These are phyloP conservation scores for Colletotrichum tofieldiae DNA, from an alignment of 2,329 filamentous ascomycete species.

Conservation along the genomic window DNA sequence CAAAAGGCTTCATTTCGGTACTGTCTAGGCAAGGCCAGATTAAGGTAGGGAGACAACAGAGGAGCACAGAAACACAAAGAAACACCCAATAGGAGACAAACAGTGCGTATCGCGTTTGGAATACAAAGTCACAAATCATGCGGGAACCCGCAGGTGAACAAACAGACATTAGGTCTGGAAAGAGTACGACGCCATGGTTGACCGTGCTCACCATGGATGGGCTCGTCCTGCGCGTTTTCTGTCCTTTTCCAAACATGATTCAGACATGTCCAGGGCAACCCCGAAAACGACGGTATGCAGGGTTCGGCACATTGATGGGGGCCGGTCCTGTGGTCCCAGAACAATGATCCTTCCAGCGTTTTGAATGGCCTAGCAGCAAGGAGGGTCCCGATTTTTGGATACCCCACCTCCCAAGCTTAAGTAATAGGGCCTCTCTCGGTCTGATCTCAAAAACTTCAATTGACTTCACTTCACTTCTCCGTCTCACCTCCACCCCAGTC, in stretches of 20 bases:
- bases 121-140: neutral
- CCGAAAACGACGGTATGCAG: neutral
- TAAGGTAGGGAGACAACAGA: neutral
- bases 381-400: neutral
- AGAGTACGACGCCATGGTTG: neutral
- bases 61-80: neutral
- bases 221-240: neutral
- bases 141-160: neutral
- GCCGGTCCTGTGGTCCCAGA: neutral
- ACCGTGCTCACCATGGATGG: neutral
- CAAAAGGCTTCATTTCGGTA: neutral
- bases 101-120: neutral
- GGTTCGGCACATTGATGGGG: neutral
- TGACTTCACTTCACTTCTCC: neutral
- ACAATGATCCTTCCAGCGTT: conserved; percentile 17
- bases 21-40: neutral
- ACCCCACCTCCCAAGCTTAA: conserved; percentile 20
- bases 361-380: conserved; percentile 21
- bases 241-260: neutral
- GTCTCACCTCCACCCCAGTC: neutral
- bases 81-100: neutral
- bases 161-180: neutral
- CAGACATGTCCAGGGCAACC: neutral
- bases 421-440: neutral
- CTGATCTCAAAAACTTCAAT: conserved; percentile 10